Conservation (phyloP, 176 grass and related monocot species). For the Typha latifolia region DNA sequence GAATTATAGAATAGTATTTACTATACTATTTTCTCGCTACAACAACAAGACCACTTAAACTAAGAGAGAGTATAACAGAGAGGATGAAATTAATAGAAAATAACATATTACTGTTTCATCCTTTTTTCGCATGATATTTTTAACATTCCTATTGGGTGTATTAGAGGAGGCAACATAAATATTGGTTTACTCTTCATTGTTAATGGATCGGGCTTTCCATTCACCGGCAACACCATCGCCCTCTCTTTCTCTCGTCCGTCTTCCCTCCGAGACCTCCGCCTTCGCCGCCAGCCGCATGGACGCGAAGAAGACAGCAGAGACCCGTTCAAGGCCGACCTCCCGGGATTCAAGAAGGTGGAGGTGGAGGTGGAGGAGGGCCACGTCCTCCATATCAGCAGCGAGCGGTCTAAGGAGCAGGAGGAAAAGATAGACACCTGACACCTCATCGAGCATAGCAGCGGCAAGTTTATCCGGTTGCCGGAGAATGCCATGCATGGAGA, state of each 20-base stretch:
- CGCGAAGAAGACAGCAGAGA: slow-evolving; percentile 60
- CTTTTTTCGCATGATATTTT: no score
- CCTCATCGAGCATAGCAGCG: slow-evolving; percentile 41
- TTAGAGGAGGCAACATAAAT: no score
- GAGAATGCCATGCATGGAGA: no score
- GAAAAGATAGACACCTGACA: slow-evolving; percentile 54
- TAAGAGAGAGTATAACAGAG: no score
- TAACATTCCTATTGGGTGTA: no score
- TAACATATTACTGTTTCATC: no score
- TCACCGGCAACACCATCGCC: slow-evolving; percentile 16
- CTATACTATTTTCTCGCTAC: no score
- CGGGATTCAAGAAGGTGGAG: slow-evolving; percentile 39
- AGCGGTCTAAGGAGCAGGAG: slow-evolving; percentile 32
- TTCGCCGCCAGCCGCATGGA: slow-evolving; percentile 49
- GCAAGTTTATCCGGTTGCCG: slow-evolving; percentile 42
- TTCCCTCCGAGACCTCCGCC: slow-evolving; percentile 18
- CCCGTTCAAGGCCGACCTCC: slow-evolving; percentile 62
- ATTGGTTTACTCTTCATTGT: no score
- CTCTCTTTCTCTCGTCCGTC: slow-evolving; percentile 25
- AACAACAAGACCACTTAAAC: no score
- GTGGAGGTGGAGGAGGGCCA: slow-evolving; percentile 62
- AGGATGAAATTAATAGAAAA: no score
- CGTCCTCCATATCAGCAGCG: slow-evolving; percentile 45
- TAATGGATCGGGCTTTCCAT: slow-evolving; percentile 22
- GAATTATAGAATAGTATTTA: no score